Evolutionary conservation across 2,329 filamentous ascomycete genomes (phyloP).

Genomic region (Stylonectria norvegica): DNA sequence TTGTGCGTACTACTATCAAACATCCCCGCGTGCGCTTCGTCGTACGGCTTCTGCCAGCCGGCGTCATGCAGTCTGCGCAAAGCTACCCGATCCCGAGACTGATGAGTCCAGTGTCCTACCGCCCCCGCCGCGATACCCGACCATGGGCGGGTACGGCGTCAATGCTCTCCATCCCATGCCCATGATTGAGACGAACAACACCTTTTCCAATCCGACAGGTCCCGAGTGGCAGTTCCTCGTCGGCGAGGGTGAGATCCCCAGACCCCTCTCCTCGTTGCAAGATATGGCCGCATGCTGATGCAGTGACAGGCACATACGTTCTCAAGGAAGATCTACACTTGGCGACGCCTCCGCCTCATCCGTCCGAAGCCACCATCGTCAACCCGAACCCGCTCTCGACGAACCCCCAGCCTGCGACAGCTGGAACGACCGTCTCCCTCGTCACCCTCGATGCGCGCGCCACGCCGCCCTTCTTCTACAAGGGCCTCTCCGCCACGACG

Average conservation of each 20-base stretch:
- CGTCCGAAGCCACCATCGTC: constrained; percentile 80
- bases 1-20: constrained; percentile 21
- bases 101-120: constrained; percentile 66
- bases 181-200: constrained; percentile 93
- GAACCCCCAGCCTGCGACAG: constrained; percentile 74
- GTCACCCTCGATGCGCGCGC: constrained; percentile 65
- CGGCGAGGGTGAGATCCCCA: constrained; percentile 67
- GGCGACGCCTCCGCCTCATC: constrained; percentile 91
- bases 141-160: constrained; percentile 66
- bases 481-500: constrained; percentile 49
- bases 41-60: too few species aligned
- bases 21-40: too few species aligned
- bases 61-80: too few species aligned
- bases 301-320: constrained; percentile 71
- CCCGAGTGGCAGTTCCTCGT: constrained; percentile 87
- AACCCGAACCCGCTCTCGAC: constrained; percentile 92
- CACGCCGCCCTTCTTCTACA: constrained; percentile 52
- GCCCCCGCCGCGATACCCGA: constrained; percentile 80
- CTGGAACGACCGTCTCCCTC: constrained; percentile 80
- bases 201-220: constrained; percentile 72
- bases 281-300: constrained; percentile 18
- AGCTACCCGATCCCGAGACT: too few species aligned
- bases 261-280: not conserved
- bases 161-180: constrained; percentile 65
- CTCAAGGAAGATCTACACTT: constrained; percentile 89